phyloP scores from a whole-genome alignment of 805 yeast species.

The Peterozyma toletana region DNA sequence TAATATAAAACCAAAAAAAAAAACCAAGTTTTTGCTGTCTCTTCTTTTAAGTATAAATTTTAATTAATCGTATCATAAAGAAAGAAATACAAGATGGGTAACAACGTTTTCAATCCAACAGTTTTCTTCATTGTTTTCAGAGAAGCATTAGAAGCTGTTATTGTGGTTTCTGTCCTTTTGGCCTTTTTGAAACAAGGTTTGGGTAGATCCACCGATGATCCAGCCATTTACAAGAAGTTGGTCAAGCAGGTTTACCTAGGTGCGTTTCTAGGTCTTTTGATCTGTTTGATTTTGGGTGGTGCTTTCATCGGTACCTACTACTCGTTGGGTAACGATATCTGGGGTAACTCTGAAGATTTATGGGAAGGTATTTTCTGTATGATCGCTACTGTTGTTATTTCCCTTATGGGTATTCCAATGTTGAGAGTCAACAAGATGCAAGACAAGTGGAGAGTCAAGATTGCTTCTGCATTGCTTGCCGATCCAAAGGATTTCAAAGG shows the following conservation, averaged over 20 bases:
- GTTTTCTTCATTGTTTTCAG: constrained; percentile 89
- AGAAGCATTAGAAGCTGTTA: constrained; percentile 89
- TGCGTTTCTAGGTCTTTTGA: constrained; percentile 57
- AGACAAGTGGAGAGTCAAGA: constrained; percentile 93
- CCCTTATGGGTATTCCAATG: constrained; percentile 96
- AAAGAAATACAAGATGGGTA: constrained; percentile 25
- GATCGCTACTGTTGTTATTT: constrained; percentile 83
- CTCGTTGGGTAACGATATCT: constrained; percentile 70
- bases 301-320: constrained; percentile 95
- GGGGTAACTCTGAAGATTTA: constrained; percentile 81
- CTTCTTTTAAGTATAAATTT: no score
- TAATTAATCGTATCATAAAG: no score
- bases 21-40: no score
- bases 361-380: constrained; percentile 97
- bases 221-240: constrained; percentile 49
- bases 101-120: constrained; percentile 56
- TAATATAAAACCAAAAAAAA: no score
- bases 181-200: constrained; percentile 90
- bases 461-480: constrained; percentile 75
- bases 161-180: constrained; percentile 83
- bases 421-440: constrained; percentile 93
- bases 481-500: constrained; percentile 4
- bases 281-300: constrained; percentile 83
- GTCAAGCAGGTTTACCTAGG: constrained; percentile 87
- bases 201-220: constrained; percentile 34